Percentiles rank a stretch among this genome's conserved stretches.
These are phyloP conservation scores for Juglanconis oblonga DNA, from an alignment of 2,329 filamentous ascomycete species.

Conservation along the genomic window DNA sequence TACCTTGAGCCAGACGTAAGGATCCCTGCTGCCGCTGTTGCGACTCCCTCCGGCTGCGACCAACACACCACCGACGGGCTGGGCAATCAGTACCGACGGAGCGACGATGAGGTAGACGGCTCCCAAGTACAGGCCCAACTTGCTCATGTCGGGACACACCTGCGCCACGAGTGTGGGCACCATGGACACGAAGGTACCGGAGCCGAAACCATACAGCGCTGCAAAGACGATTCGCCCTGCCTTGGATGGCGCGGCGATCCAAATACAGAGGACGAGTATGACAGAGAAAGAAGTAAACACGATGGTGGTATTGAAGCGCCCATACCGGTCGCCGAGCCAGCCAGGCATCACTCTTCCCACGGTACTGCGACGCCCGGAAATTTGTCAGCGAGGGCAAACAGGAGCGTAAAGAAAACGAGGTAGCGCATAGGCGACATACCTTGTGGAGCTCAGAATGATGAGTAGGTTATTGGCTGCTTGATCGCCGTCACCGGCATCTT, in stretches of 20 bases:
- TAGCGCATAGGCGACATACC: constrained; percentile 28
- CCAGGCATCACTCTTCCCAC: constrained; percentile 51
- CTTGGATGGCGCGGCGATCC: constrained; percentile 41
- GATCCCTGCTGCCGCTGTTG: constrained; percentile 27
- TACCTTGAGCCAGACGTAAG: constrained; percentile 48
- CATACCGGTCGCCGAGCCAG: constrained; percentile 38
- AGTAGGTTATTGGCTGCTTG: constrained; percentile 44
- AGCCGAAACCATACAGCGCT: constrained; percentile 61
- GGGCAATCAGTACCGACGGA: constrained; percentile 55
- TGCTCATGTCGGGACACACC: constrained; percentile 51
- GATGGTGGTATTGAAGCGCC: constrained; percentile 41
- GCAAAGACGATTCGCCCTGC: constrained; percentile 58
- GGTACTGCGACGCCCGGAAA: constrained; percentile 31
- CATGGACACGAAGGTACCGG: constrained; percentile 62
- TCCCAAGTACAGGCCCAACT: constrained; percentile 58
- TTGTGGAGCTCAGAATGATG: constrained; percentile 55
- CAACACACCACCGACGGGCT: constrained; percentile 54
- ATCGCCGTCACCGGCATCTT: constrained; percentile 39
- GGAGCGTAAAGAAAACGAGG: neutral
- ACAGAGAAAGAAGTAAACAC: constrained; percentile 42
- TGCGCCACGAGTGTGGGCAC: constrained; percentile 56
- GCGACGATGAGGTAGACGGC: constrained; percentile 53
- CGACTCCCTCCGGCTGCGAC: constrained; percentile 32
- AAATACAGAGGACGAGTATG: constrained; percentile 37
- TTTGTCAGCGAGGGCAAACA: neutral